These are phyloP conservation scores for Isatis lusitanica DNA, from an alignment of 441 rosid genomes.

Conservation along the genomic window DNA sequence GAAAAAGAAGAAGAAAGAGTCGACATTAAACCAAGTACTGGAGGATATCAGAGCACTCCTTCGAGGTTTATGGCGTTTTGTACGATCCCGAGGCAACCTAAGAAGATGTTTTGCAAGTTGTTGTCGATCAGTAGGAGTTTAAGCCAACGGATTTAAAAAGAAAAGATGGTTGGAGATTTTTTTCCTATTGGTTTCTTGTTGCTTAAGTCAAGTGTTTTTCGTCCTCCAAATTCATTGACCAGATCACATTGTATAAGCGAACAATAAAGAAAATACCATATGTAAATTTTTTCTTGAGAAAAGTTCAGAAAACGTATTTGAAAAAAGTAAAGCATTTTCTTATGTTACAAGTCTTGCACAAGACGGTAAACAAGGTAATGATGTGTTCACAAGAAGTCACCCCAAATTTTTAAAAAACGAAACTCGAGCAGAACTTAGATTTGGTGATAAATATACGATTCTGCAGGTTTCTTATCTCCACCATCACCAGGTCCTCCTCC, in stretches of 20 bases:
- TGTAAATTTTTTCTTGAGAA: background rate
- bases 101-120: constrained; percentile 81
- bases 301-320: background rate
- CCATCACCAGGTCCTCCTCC: constrained; percentile 16
- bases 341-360: constrained; percentile 1
- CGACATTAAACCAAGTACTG: constrained; percentile 36
- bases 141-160: constrained; percentile 53
- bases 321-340: background rate
- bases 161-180: constrained; percentile 25
- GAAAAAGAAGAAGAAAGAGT: constrained; percentile 51
- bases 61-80: constrained; percentile 71
- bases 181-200: constrained; percentile 35
- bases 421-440: constrained; percentile 3
- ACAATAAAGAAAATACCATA: background rate
- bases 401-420: background rate
- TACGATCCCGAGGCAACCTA: constrained; percentile 69
- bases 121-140: constrained; percentile 71
- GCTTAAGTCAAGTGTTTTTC: constrained; percentile 20
- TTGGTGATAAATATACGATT: constrained; percentile 26
- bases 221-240: constrained; percentile 8
- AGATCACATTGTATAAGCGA: constrained; percentile 4
- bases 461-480: constrained; percentile 24
- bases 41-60: constrained; percentile 49
- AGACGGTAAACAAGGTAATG: background rate
- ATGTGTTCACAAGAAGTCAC: background rate